Base-by-base conservation (phyloP, 805 yeast genomes). In the Sugiyamaella boreocaroliniensis region DNA sequence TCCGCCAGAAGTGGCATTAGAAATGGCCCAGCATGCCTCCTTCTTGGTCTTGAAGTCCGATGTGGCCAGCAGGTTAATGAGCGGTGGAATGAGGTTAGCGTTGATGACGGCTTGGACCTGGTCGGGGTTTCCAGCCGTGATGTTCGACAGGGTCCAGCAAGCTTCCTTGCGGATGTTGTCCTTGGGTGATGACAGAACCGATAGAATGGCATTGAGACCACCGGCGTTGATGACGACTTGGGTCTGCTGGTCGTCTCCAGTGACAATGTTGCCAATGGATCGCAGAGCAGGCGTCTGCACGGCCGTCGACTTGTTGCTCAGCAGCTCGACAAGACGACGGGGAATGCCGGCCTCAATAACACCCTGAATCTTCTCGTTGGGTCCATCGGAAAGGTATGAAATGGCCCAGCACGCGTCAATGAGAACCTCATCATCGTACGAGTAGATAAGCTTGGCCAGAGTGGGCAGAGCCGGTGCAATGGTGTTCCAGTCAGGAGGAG, bases 391-490 rank as follows among this genome's bases (percentile, higher is more conserved):
- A 53, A 93, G 72, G 69, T 93, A 93, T 1, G 97, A 88, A 51
- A 93, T 89, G 12, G 98, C 97, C 99, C 99, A 93, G 73, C 97
- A 89, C 41, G 99, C 97, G 70, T 93, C 99, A 58, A 89, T 88
- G 65, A 93, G 76, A 32, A 97, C 90, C 73, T 93, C 99, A 43
- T 85, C 83, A 68, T 93, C 99, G 58, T 85, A 79, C 11, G 96
- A 86, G 68, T 85, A 93, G 61, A 93, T 86, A 61, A 93, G 78
- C 72, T 89, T 87, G 48, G 97, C 88, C 67, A 93, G 77, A 14
- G 95, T 86, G 57, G 98, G 98, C 62, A 92, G 76, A 42, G 96
- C 95, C 61, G 80, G 78, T 55, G 87, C 85, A 49, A 93, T 96
- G 52, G 85, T 74, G 52, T 75, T 72, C 99, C 99, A 93, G 71